These are phyloP conservation scores for Ettlia oleoabundans DNA, from an alignment of 139 green algal species.

Conservation along the genomic window DNA sequence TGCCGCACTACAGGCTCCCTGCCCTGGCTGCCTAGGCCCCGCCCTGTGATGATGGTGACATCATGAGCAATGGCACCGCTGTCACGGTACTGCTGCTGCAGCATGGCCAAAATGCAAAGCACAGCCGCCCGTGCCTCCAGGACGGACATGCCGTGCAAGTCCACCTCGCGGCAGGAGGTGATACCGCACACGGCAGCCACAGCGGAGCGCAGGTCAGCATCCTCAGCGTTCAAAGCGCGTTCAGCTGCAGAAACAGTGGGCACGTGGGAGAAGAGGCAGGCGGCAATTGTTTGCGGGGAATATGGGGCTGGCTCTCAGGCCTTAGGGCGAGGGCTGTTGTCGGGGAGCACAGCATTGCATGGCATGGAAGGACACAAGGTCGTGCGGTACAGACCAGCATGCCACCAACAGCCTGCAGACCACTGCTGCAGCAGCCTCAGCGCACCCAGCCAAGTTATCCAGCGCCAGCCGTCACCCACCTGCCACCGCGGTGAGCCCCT, in stretches of 20 bases:
- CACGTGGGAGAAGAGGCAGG: too few species aligned
- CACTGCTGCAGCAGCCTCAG: too few species aligned
- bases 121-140: constrained; percentile 58
- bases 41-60: constrained; percentile 41
- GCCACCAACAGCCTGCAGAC: too few species aligned
- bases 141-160: constrained; percentile 53
- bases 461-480: neutral
- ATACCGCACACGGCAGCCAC: constrained; percentile 24
- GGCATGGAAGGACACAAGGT: too few species aligned
- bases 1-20: constrained; percentile 28
- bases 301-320: too few species aligned
- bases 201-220: constrained; percentile 20
- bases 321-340: too few species aligned
- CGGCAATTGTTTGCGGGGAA: too few species aligned
- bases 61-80: neutral
- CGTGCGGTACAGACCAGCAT: too few species aligned
- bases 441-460: too few species aligned
- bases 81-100: constrained; percentile 36
- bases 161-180: constrained; percentile 18
- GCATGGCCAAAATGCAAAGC: constrained; percentile 50
- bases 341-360: too few species aligned
- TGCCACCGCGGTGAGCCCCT: constrained; percentile 46
- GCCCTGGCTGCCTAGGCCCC: constrained; percentile 15
- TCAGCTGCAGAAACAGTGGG: too few species aligned
- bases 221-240: constrained; percentile 35